Evolutionary conservation across 2,329 filamentous ascomycete genomes (phyloP), one percentile per base, ranked within the genome.

Genomic region (Cytospora paraplurivora): DNA sequence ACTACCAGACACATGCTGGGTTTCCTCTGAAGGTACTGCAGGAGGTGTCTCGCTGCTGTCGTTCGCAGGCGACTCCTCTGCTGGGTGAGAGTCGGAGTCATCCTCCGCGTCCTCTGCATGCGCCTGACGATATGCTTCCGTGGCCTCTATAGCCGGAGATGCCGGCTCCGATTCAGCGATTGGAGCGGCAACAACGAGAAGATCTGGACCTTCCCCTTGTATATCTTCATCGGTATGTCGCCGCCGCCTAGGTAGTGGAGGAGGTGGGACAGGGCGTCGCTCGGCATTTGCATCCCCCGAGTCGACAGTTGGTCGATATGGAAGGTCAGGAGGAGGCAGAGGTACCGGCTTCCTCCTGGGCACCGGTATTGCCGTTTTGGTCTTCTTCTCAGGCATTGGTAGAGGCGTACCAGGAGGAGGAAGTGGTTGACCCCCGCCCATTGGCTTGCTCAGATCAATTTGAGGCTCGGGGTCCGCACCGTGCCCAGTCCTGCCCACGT

Each of bases 361-460:
- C 1, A 88, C 79, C 34, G 80, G 80, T 64, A 81, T 83, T 17
- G 83, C 79, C 55, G 82, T 83, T 71, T 84, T 86, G 7, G 85
- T 82, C 63, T 80, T 83, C 60, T 81, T 84, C 41, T 87, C 85
- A 1, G 88, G 89, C 50, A 81, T 85, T 1, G 93, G 92, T 1
- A 96, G 81, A 4, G 93, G 92, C 52, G 84, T 88, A 2, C 92
- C 93, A 2, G 90, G 91, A 10, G 92, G 92, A 54, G 92, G 92
- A 19, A 96, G 79, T 1, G 92, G 92, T 69, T 90, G 88, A 0
- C 92, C 92, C 47, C 92, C 85, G 1, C 93, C 93, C 79, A 96
- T 92, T 1, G 92, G 92, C 69, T 91, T 85, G 67, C 74, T 76
- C 64, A 84, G 68, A 76, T 86, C 74, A 66, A 85, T 53, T 17